Base-by-base conservation (phyloP, 176 grass and related monocot genomes). In the Aegilops longissima region DNA sequence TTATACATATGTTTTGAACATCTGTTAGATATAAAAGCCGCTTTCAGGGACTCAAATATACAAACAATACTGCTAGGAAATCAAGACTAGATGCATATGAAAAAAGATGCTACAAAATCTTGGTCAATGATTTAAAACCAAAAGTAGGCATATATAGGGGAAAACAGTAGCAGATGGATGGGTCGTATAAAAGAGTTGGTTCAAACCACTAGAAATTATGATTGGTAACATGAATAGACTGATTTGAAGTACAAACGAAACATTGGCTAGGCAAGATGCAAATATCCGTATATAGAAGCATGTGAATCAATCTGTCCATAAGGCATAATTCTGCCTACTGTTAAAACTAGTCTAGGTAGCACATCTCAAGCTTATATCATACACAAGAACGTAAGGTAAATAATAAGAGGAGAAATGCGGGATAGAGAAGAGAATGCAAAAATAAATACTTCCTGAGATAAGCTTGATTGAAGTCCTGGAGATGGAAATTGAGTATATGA, bases 381-480 rank as follows among this genome's bases (percentile, higher is more conserved):
- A 63, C n/a, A 42, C 76, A 72, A 6, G 69, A 29, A 65, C 20
- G 9, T 73, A 76, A 77, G 51, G 21, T 51, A 27, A 23, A 77
- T 51, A 82, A 77, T 61, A 24, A 59, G 56, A 38, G 13, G 44
- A 47, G 3, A 47, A 47, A 47, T 13, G 44, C 4, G 44, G 38
- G 7, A 76, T 6, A 40, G 17, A 51, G 40, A 45, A 77, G 3
- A 18, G 0, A 21, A 51, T 59, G 45, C 1, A 62, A 38, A 30
- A 63, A 49, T 23, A 49, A 47, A 80, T 49, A 36, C 35, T 85
- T 80, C 61, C 61, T 67, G 24, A 38, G 51, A 81, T 63, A 66
- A 49, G 70, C 36, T 34, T 14, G 45, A 63, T 67, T 82, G 49
- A 81, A 84, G 9, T 76, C 68, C 76, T 30, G 68, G n/a, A 83